Evolutionary conservation across 345 rosid genomes (phyloP).

Genomic region (Syzygium grande): DNA sequence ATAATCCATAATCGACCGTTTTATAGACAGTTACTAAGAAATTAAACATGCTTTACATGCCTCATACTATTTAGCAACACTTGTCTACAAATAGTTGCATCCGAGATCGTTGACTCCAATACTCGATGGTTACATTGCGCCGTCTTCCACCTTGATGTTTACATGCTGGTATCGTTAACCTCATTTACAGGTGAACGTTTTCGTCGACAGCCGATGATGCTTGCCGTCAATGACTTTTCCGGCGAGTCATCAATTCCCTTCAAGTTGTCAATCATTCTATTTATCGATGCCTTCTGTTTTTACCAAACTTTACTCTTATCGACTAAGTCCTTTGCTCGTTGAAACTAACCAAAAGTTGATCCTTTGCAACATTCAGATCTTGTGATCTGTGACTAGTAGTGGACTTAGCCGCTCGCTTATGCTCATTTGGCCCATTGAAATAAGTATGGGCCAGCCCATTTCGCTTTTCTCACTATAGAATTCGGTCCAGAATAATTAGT

Average conservation of each 20-base stretch:
- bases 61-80: too few relatives aligned
- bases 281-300: neutral
- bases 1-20: too few relatives aligned
- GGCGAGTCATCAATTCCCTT: neutral
- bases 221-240: neutral
- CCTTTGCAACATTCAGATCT: too few relatives aligned
- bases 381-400: too few relatives aligned
- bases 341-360: neutral
- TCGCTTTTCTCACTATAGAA: neutral
- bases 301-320: neutral
- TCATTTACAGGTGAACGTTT: neutral
- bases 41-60: too few relatives aligned
- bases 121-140: neutral
- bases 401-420: too few relatives aligned
- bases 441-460: neutral
- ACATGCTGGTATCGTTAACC: neutral
- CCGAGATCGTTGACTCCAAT: too few relatives aligned
- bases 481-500: neutral
- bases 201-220: neutral
- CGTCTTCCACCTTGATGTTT: neutral
- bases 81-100: too few relatives aligned
- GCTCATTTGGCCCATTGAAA: too few relatives aligned
- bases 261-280: neutral
- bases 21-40: too few relatives aligned
- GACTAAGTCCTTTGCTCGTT: neutral